A percentile compares a stretch with the other conserved stretches of the same genome.
Evolutionary conservation across 371 early-diverging fungal genomes (phyloP).

Genomic region (Dentiscutata heterogama): DNA sequence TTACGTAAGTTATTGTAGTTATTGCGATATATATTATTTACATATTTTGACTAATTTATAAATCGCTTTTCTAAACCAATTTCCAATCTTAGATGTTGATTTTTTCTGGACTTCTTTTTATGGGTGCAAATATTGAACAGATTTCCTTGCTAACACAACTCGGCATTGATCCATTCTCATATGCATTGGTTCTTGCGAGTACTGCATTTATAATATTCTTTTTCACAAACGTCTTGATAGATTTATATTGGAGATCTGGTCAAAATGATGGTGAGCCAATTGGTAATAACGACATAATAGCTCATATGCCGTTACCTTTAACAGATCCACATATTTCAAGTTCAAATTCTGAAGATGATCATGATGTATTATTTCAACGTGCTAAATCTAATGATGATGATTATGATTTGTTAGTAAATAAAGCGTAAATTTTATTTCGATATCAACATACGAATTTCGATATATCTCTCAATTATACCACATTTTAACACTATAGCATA

Average conservation of each 20-base stretch:
- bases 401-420: neutral
- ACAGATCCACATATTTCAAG: neutral
- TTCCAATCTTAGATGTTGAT: constrained; percentile 50
- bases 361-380: neutral
- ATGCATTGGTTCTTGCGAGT: constrained; percentile 65
- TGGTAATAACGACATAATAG: neutral
- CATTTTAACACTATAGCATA: too few species aligned
- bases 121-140: constrained; percentile 73
- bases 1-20: constrained; percentile 51
- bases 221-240: constrained; percentile 61
- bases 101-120: constrained; percentile 69
- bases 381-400: neutral
- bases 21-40: neutral
- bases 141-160: constrained; percentile 54
- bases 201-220: constrained; percentile 69
- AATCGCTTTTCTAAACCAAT: neutral
- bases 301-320: neutral
- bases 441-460: too few species aligned
- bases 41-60: neutral
- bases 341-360: neutral
- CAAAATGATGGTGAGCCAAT: constrained; percentile 33
- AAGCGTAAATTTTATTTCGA: too few species aligned
- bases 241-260: constrained; percentile 35
- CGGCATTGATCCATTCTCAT: constrained; percentile 66
- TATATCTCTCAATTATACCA: too few species aligned